phyloP scores from a whole-genome alignment of 2,329 filamentous ascomycete species.

The Penicillium sp. region DNA sequence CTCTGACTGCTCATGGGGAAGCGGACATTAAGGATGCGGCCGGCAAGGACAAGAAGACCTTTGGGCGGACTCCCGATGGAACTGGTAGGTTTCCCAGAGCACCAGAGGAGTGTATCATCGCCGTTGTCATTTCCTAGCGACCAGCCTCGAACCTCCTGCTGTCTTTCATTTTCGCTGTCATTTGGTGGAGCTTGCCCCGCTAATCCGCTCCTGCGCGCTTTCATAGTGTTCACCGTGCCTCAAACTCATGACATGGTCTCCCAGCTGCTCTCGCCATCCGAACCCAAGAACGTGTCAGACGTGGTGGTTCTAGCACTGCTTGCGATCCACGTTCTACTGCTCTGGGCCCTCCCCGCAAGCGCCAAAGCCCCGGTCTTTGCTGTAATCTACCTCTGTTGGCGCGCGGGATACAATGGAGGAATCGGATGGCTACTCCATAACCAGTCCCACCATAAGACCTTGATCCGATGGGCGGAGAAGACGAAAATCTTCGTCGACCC shows the following conservation, averaged over 20 bases:
- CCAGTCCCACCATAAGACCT: slow-evolving; percentile 85
- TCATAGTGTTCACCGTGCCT: slow-evolving; percentile 89
- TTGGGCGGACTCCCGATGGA: slow-evolving; percentile 87
- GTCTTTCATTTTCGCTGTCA: background rate
- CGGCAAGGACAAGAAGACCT: slow-evolving; percentile 73
- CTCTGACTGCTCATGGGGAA: slow-evolving; percentile 39
- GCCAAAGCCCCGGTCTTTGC: slow-evolving; percentile 80
- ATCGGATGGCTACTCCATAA: slow-evolving; percentile 87
- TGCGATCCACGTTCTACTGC: slow-evolving; percentile 71
- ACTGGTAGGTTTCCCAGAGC: slow-evolving; percentile 68
- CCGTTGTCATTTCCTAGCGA: background rate
- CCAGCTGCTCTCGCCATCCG: slow-evolving; percentile 88
- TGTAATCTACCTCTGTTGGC: slow-evolving; percentile 86
- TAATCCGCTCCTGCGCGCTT: slow-evolving; percentile 22
- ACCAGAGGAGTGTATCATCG: background rate
- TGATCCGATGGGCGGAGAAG: slow-evolving; percentile 86
- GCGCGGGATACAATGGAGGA: slow-evolving; percentile 87
- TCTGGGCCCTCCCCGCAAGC: slow-evolving; percentile 71
- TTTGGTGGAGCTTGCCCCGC: slow-evolving; percentile 15
- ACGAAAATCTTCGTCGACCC: slow-evolving; percentile 86
- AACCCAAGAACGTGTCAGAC: slow-evolving; percentile 95
- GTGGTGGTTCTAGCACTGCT: slow-evolving; percentile 78
- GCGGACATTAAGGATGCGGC: slow-evolving; percentile 52
- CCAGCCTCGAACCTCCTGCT: background rate
- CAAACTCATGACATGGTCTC: slow-evolving; percentile 99